These are phyloP conservation scores for Plantago major DNA, from an alignment of 257 asterid species.

Conservation along the genomic window DNA sequence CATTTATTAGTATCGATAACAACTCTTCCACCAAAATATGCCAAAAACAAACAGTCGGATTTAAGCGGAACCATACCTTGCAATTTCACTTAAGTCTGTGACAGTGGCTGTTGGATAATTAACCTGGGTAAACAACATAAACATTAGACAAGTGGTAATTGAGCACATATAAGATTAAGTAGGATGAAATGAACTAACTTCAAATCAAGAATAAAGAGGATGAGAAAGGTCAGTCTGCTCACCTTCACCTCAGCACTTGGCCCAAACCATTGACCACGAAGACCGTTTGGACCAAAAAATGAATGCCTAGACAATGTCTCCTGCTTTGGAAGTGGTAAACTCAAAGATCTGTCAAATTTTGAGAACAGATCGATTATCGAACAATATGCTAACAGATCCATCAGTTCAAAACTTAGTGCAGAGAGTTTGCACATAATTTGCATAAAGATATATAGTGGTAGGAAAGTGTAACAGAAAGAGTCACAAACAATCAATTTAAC, in stretches of 20 bases:
- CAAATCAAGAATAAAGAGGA: conserved; percentile 7
- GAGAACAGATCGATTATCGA: conserved; percentile 13
- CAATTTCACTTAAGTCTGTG: conserved; percentile 47
- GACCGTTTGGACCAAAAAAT: conserved; percentile 81
- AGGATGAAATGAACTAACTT: conserved; percentile 2
- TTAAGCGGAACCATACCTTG: conserved; percentile 48
- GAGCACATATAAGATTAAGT: conserved; percentile 10
- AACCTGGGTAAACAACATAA: conserved; percentile 41
- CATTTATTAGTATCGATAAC: conserved; percentile 4
- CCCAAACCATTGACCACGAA: conserved; percentile 75
- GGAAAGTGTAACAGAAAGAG: conserved; percentile 19
- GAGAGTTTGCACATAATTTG: conserved; percentile 14
- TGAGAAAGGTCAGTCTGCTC: conserved; percentile 9
- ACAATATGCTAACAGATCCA: background rate
- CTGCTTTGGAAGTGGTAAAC: conserved; percentile 78
- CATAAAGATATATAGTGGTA: conserved; percentile 12
- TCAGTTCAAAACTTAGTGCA: conserved; percentile 9
- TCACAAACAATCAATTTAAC: conserved; percentile 16
- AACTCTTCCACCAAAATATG: background rate
- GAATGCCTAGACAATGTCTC: conserved; percentile 94
- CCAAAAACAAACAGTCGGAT: conserved; percentile 3
- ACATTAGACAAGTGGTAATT: conserved; percentile 9
- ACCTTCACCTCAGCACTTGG: conserved; percentile 78
- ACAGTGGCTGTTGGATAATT: conserved; percentile 69
- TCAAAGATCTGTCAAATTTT: conserved; percentile 54